These are phyloP conservation scores for Pleoardoris graminearum DNA, from an alignment of 2,329 filamentous ascomycete genomes.

Conservation along the genomic window DNA sequence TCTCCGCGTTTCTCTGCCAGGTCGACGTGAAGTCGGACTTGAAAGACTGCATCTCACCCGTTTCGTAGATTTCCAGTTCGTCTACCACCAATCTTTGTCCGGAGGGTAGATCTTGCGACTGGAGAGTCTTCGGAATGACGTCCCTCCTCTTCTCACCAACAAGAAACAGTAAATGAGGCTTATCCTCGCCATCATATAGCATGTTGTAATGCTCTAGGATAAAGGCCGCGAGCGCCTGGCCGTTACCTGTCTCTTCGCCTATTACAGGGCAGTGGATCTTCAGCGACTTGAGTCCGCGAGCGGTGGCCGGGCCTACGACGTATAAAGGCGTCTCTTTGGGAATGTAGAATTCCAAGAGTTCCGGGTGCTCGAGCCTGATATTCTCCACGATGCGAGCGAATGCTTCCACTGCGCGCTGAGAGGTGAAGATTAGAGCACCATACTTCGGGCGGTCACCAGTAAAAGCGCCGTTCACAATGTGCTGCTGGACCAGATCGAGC, in stretches of 20 bases:
- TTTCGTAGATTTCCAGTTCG: slow-evolving; percentile 85
- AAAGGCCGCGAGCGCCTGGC: slow-evolving; percentile 74
- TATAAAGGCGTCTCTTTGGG: slow-evolving; percentile 65
- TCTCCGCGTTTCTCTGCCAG: slow-evolving; percentile 52
- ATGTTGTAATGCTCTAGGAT: slow-evolving; percentile 77
- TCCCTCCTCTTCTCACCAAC: slow-evolving; percentile 89
- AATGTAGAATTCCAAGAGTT: slow-evolving; percentile 41
- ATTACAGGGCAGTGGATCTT: slow-evolving; percentile 62
- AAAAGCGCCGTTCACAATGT: slow-evolving; percentile 55
- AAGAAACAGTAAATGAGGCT: slow-evolving; percentile 76
- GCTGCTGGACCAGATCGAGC: slow-evolving; percentile 55
- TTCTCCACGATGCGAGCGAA: slow-evolving; percentile 67
- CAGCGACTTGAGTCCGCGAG: slow-evolving; percentile 67
- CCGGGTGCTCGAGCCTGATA: slow-evolving; percentile 45
- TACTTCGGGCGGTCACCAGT: slow-evolving; percentile 53
- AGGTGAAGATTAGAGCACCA: slow-evolving; percentile 82
- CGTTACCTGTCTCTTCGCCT: slow-evolving; percentile 82
- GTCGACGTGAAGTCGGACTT: slow-evolving; percentile 63
- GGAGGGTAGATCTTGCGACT: slow-evolving; percentile 56
- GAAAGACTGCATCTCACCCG: slow-evolving; percentile 80
- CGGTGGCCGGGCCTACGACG: slow-evolving; percentile 80
- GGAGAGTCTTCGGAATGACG: slow-evolving; percentile 82
- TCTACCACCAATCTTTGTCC: slow-evolving; percentile 66
- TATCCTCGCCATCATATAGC: slow-evolving; percentile 42
- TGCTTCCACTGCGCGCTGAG: slow-evolving; percentile 80